Evolutionary conservation across 1,284 basidiomycete genomes (phyloP), one percentile per base, ranked within the genome.

Genomic region (Puccinia triticina): DNA sequence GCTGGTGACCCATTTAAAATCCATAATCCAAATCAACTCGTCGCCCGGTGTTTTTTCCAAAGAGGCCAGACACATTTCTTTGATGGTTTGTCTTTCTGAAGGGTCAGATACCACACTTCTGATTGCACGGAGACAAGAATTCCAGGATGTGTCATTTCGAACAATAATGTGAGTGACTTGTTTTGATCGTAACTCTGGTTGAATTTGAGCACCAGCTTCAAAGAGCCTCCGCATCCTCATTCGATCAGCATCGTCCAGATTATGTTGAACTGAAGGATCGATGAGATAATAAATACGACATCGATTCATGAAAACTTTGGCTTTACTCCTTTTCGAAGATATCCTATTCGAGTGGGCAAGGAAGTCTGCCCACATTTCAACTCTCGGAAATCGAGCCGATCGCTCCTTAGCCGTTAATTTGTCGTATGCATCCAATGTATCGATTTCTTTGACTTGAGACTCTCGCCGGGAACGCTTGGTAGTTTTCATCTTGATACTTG

Each of bases 21-120:
- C 59, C 61, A 82, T 59, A n/a, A 82, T n/a, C 79, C 79, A 82
- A 53, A 82, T 75, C 32, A 75, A 23, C 43, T 82, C 79, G 26
- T 73, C 71, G 23, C 79, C 79, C 55, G 79, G 37, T 29, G 48
- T 40, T 32, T 73, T 73, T 37, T 82, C 71, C 18, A 55, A n/a
- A 50, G 79, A 46, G 10, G 69, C 23, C 34, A 72, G 40, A 40
- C 53, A 73, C 71, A 82, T 72, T 18, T 67, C 55, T 21, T 43
- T 82, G 40, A 82, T 64, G 1, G 18, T 66, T 50, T 66, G 40
- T 32, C 69, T 72, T 73, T 82, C 71, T 34, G 29, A 16, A 18
- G 71, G 55, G 34, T 82, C 71, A 48, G 37, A 12, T 34, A 82
- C 59, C 21, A 66, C 0, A 48, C 23, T 67, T 34, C 64, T 57